These are phyloP conservation scores for Cadophora malorum DNA, from an alignment of 2,329 filamentous ascomycete species.

Conservation along the genomic window DNA sequence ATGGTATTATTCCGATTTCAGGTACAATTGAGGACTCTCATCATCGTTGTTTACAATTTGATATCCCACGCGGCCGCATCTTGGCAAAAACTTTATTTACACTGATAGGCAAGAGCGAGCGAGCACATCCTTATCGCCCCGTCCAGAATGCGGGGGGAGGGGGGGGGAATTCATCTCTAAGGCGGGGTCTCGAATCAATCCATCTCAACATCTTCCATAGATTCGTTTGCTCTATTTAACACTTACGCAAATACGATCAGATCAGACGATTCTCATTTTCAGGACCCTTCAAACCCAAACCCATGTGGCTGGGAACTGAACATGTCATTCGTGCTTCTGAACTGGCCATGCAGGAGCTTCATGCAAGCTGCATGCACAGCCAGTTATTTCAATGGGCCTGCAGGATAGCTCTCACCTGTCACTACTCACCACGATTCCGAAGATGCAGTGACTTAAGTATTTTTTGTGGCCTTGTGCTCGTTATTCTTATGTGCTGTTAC, in stretches of 20 bases:
- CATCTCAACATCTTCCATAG: neutral
- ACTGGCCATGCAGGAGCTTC: conserved; percentile 18
- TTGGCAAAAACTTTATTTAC: conserved; percentile 23
- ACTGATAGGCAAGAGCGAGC: neutral
- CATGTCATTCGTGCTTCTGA: conserved; percentile 18
- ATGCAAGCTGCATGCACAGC: conserved; percentile 26
- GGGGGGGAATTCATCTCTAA: conserved; percentile 11
- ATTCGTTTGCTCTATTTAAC: neutral
- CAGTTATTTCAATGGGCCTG: conserved; percentile 18
- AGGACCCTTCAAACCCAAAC: neutral
- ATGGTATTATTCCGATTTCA: neutral
- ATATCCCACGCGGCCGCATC: conserved; percentile 24
- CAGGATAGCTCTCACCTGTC: conserved; percentile 9
- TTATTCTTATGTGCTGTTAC: neutral
- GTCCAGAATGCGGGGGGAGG: conserved; percentile 22
- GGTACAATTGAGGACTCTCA: neutral
- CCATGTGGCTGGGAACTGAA: conserved; percentile 18
- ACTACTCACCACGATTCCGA: conserved; percentile 20
- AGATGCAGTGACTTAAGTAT: neutral
- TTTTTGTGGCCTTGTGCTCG: neutral
- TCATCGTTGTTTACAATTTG: conserved; percentile 24
- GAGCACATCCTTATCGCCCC: conserved; percentile 17
- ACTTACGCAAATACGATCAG: neutral
- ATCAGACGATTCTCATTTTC: neutral
- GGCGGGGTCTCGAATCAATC: conserved; percentile 13